Percentiles rank a stretch among this genome's conserved stretches.
Conservation (phyloP, 768 basidiomycete species). For the Calocybe cyanea region DNA sequence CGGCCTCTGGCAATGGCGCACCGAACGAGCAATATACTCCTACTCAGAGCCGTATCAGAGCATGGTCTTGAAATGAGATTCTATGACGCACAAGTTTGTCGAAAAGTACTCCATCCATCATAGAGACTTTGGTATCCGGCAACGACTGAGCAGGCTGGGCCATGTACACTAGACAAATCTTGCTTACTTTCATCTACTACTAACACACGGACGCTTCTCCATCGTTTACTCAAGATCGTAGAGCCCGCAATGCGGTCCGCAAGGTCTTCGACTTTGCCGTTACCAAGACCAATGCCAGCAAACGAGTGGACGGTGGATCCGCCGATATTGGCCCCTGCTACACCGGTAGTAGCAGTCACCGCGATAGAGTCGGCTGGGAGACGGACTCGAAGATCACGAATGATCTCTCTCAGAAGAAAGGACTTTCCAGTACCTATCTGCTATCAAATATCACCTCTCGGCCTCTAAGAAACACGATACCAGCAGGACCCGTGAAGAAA, state of each 20-base stretch:
- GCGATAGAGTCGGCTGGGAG: slow-evolving; percentile 30
- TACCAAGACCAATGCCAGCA: slow-evolving; percentile 62
- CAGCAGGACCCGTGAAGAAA: slow-evolving; percentile 76
- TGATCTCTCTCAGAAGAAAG: slow-evolving; percentile 61
- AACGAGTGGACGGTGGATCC: slow-evolving; percentile 66
- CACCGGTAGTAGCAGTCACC: slow-evolving; percentile 63
- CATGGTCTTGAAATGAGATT: slow-evolving; percentile 22
- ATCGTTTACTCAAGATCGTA: slow-evolving; percentile 28
- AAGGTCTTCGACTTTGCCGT: slow-evolving; percentile 40
- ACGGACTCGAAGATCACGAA: slow-evolving; percentile 32
- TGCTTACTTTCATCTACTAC: slow-evolving; percentile 70
- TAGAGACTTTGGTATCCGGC: slow-evolving; percentile 46
- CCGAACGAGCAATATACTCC: slow-evolving; percentile 34
- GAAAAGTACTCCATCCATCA: slow-evolving; percentile 68
- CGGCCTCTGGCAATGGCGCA: slow-evolving; percentile 41
- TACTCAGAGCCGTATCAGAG: slow-evolving; percentile 22
- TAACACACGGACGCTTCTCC: slow-evolving; percentile 49
- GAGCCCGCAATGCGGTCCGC: slow-evolving; percentile 27
- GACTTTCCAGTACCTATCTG: slow-evolving; percentile 65
- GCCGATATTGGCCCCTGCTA: slow-evolving; percentile 69
- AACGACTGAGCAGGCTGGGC: not conserved
- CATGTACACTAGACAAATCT: not conserved
- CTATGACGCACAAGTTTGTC: slow-evolving; percentile 55
- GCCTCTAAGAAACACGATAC: slow-evolving; percentile 25
- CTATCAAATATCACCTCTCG: not conserved